Evolutionary conservation across 331 rosid species (phyloP).

Genomic region (Telfairia occidentalis): DNA sequence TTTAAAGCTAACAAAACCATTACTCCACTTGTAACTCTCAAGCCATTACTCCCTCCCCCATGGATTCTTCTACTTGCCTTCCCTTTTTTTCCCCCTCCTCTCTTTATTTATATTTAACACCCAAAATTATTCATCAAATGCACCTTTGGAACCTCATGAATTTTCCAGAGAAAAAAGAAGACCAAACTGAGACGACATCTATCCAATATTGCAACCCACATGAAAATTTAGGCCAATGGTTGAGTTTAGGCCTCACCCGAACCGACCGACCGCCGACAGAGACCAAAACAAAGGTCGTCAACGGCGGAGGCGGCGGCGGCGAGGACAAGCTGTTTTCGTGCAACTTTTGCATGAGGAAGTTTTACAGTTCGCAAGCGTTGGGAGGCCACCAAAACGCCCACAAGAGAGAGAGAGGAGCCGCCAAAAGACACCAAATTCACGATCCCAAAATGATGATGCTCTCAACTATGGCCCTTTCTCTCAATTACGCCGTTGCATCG

Average conservation of each 20-base stretch:
- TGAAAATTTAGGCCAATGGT: conserved; percentile 41
- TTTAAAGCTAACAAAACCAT: background rate
- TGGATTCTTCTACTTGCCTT: too few relatives aligned
- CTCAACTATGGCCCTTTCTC: conserved; percentile 24
- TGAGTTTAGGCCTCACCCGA: conserved; percentile 45
- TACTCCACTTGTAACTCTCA: conserved; percentile 11
- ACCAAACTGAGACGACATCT: conserved; percentile 1
- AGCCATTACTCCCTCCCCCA: background rate
- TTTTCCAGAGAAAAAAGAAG: background rate
- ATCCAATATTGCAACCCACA: conserved; percentile 2
- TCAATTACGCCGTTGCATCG: conserved; percentile 20
- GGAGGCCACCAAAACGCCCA: conserved; percentile 94
- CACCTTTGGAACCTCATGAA: background rate
- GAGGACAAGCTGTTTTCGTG: conserved; percentile 48
- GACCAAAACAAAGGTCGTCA: conserved; percentile 16
- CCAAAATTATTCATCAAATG: background rate
- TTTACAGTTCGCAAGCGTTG: conserved; percentile 75
- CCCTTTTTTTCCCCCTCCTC: background rate
- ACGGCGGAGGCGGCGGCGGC: background rate
- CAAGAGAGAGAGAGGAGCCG: conserved; percentile 72
- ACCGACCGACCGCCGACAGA: conserved; percentile 6
- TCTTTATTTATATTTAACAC: background rate
- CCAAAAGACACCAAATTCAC: conserved; percentile 43
- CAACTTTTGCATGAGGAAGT: conserved; percentile 70
- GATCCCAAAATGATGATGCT: conserved; percentile 31